These are phyloP conservation scores for Asterophora lycoperdoides DNA, from an alignment of 768 basidiomycete species.

Conservation along the genomic window DNA sequence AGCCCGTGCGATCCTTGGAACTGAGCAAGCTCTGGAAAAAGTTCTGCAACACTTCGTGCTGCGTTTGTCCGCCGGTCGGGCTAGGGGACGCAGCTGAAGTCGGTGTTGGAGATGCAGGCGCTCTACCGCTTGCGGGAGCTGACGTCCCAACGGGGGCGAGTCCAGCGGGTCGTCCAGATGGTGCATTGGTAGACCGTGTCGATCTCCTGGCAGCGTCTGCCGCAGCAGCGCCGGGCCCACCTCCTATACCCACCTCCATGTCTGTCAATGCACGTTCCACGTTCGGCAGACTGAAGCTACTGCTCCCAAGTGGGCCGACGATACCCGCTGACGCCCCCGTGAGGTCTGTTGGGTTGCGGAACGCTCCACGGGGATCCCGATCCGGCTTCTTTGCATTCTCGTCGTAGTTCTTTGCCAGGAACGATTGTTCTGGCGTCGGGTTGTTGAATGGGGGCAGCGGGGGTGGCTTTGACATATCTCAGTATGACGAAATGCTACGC, in stretches of 20 bases:
- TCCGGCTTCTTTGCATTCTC: conserved; percentile 87
- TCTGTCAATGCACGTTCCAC: conserved; percentile 86
- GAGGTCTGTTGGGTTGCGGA: conserved; percentile 71
- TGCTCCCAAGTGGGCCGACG: conserved; percentile 90
- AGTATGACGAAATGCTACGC: background rate
- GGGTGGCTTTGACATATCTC: conserved; percentile 40
- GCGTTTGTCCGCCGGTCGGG: conserved; percentile 54
- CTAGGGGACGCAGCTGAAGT: conserved; percentile 31
- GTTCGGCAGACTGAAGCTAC: conserved; percentile 78
- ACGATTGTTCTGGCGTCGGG: conserved; percentile 84
- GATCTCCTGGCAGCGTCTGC: conserved; percentile 20
- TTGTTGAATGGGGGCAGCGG: conserved; percentile 74
- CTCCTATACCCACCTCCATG: conserved; percentile 66
- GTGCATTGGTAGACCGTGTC: conserved; percentile 29
- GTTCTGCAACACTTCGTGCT: conserved; percentile 81
- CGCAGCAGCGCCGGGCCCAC: conserved; percentile 23
- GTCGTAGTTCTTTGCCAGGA: conserved; percentile 89
- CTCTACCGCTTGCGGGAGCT: conserved; percentile 27
- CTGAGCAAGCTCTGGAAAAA: conserved; percentile 83
- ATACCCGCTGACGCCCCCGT: conserved; percentile 62
- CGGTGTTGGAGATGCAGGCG: conserved; percentile 38
- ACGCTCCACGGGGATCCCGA: conserved; percentile 83
- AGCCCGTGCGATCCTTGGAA: conserved; percentile 41
- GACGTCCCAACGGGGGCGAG: conserved; percentile 36
- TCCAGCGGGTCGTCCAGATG: conserved; percentile 34